Conservation (phyloP, 2,329 filamentous ascomycete genomes). For the Calcarisporium arbuscula region DNA sequence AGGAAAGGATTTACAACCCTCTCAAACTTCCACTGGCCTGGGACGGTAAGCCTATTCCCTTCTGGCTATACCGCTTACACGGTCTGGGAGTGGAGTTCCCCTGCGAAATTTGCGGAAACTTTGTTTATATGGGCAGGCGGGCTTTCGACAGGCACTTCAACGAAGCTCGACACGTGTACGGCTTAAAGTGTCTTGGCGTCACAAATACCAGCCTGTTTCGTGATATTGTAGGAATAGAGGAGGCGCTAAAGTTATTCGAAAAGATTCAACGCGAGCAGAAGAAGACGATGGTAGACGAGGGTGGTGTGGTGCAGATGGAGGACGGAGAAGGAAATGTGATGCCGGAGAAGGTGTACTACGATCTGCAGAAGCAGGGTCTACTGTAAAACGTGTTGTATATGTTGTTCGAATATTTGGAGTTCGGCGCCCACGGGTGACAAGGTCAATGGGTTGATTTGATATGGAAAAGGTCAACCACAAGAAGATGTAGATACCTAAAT, state of each 20-base stretch:
- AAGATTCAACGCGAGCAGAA: constrained; percentile 86
- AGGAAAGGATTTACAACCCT: constrained; percentile 93
- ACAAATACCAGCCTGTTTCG: constrained; percentile 86
- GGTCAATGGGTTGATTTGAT: no score
- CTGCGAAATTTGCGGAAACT: constrained; percentile 97
- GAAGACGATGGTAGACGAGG: constrained; percentile 66
- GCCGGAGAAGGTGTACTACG: constrained; percentile 97
- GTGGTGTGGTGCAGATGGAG: constrained; percentile 96
- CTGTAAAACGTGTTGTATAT: constrained; percentile 40
- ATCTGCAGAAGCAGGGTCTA: constrained; percentile 87
- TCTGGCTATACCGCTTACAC: constrained; percentile 97
- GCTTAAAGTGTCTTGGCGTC: constrained; percentile 88
- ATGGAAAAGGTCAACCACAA: no score
- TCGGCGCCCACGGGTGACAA: no score
- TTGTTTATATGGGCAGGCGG: constrained; percentile 94
- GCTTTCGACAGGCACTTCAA: constrained; percentile 99
- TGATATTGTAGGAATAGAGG: constrained; percentile 88
- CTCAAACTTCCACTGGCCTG: constrained; percentile 92
- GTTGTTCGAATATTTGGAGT: no score
- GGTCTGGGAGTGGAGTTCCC: constrained; percentile 90
- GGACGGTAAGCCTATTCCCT: constrained; percentile 98
- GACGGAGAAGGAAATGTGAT: constrained; percentile 96
- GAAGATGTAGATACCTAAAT: no score
- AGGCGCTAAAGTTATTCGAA: constrained; percentile 83
- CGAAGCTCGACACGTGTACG: constrained; percentile 87